Base-by-base conservation (phyloP, 148 eudicot species). In the Selenicereus undatus region DNA sequence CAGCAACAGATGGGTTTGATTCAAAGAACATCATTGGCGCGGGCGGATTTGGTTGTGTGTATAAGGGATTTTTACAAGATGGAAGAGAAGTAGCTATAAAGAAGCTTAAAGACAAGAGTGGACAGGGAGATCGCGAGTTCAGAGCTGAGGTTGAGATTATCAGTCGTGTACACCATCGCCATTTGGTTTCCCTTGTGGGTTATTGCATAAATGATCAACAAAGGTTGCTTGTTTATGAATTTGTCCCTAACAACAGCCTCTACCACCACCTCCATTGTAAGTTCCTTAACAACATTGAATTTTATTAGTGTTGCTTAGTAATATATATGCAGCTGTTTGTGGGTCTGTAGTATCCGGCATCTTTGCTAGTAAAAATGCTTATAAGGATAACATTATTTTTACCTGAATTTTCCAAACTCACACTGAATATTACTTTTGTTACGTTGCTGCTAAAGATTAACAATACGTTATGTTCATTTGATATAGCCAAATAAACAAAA, bases 61-160 rank as follows among this genome's bases (percentile, higher is more conserved):
- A 93, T 81, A 96, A 92, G 84, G 99, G 99, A 22, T 43, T 65
- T 76, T 84, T 96, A 39, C 83, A 68, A 80, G 97, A 96, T 86
- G 99, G 98, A 62, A 85, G 86, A 86, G 97, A 85, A 85, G 97
- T 96, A 26, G 99, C 99, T 30, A 92, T 96, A 50, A 96, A 96
- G 79, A 97, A 90, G 88, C 91, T 93, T 68, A 96, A 96, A 85
- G 90, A 83, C 81, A 92, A 91, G 35, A 92, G 98, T 82, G 97
- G 99, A 83, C 99, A 96, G 62, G 98, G 99, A 58, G 99, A 93
- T 81, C 97, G 98, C 18, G 99, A 96, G 78, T 96, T 96, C 74
- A 88, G 88, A 80, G 99, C 99, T 27, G 99, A 96, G 88, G 99
- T 96, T 80, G 99, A 93, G 83, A 96, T 96, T 79, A 96, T 96